Evolutionary conservation across 2,329 filamentous ascomycete species (phyloP).

Genomic region (Neofusicoccum sp.): DNA sequence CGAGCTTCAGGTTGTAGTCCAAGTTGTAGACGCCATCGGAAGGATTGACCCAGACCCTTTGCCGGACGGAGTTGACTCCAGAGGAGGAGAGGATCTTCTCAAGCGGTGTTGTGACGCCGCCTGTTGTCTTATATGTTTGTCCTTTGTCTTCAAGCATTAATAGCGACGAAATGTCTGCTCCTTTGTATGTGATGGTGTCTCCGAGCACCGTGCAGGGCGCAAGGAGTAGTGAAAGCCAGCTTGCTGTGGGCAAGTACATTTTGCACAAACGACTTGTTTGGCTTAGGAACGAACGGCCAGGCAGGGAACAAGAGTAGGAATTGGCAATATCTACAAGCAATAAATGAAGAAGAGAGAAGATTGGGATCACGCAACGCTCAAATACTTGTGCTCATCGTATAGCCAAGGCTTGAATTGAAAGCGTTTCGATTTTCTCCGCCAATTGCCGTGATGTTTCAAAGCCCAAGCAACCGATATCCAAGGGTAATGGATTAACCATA

Average conservation of each 20-base stretch:
- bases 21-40: conserved; percentile 67
- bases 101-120: conserved; percentile 57
- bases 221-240: neutral
- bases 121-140: conserved; percentile 61
- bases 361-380: neutral
- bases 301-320: neutral
- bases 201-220: conserved; percentile 6
- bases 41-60: conserved; percentile 66
- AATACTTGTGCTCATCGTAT: neutral
- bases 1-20: conserved; percentile 69
- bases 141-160: conserved; percentile 64
- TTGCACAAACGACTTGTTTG: neutral
- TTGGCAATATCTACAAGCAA: neutral
- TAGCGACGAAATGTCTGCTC: conserved; percentile 72
- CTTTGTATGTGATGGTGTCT: conserved; percentile 58
- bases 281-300: too few relatives aligned
- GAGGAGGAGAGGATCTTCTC: conserved; percentile 64
- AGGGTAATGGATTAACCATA: neutral
- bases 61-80: conserved; percentile 71
- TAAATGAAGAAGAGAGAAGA: neutral
- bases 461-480: neutral
- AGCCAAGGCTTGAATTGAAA: neutral
- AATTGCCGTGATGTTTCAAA: conserved; percentile 14
- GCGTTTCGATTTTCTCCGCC: conserved; percentile 16
- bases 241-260: neutral